A percentile compares a stretch with the other conserved stretches of the same genome.
phyloP scores from a whole-genome alignment of 78 protist species.

The Isochrysis galbana region DNA sequence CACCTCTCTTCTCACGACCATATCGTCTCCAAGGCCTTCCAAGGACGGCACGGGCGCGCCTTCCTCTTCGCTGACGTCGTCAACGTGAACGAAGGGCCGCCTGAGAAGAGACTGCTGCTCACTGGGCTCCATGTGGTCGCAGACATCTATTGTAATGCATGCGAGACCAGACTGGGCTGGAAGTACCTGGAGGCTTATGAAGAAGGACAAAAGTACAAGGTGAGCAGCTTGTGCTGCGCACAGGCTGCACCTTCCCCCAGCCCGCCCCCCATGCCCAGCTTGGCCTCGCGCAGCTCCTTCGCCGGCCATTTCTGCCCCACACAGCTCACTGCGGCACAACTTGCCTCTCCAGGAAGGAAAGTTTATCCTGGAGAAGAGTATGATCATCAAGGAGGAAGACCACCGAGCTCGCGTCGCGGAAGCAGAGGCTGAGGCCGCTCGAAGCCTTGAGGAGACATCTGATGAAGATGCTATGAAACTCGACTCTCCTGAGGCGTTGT shows the following conservation, averaged over 20 bases:
- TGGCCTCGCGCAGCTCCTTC: neutral
- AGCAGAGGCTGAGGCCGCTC: too few species aligned
- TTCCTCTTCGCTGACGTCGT: neutral
- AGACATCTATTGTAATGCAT: neutral
- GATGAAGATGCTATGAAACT: too few species aligned
- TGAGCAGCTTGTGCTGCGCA: neutral
- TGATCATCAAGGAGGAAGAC: neutral
- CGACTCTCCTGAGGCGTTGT: too few species aligned
- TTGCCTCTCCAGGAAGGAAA: neutral
- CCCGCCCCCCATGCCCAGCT: too few species aligned
- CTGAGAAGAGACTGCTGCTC: neutral
- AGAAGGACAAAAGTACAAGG: slow-evolving; percentile 9
- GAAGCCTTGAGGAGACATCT: too few species aligned
- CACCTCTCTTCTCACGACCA: neutral
- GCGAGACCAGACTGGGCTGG: slow-evolving; percentile 25
- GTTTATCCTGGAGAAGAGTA: neutral
- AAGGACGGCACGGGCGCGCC: slow-evolving; percentile 1
- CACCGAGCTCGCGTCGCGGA: neutral
- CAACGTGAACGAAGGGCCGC: neutral
- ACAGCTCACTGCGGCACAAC: neutral
- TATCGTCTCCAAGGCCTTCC: neutral
- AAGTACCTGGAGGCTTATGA: slow-evolving; percentile 1
- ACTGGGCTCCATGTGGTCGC: neutral
- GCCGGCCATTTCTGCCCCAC: neutral
- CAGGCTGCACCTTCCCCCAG: neutral